Conservation (phyloP, 495 filamentous ascomycete species). For the Aspergillus baeticus region DNA sequence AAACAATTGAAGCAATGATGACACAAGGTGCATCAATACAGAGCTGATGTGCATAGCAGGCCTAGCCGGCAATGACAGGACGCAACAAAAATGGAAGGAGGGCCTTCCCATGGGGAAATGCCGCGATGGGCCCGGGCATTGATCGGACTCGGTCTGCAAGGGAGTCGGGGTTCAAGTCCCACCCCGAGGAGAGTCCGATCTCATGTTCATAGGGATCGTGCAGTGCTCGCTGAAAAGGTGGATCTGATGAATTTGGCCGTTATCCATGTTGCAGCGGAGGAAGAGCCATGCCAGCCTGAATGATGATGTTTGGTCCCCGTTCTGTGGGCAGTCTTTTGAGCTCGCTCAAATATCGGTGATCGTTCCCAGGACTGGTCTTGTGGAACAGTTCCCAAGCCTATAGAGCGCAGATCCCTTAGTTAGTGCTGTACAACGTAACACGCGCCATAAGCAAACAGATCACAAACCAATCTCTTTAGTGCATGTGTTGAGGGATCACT, state of each 20-base stretch:
- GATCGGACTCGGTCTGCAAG: constrained; percentile 11
- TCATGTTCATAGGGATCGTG: too few species aligned
- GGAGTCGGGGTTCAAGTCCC: background rate
- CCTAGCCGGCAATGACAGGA: background rate
- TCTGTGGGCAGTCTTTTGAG: background rate
- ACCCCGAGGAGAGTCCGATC: too few species aligned
- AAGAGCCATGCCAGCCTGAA: background rate
- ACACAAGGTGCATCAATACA: constrained; percentile 1
- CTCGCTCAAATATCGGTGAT: constrained; percentile 25
- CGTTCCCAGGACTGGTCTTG: constrained; percentile 4
- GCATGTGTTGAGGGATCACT: background rate
- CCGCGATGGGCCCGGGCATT: constrained; percentile 9
- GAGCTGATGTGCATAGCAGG: background rate
- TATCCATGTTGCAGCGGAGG: background rate
- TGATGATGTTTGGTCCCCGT: background rate
- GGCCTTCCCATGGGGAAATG: constrained; percentile 1
- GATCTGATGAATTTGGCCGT: background rate
- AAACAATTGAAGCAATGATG: constrained; percentile 11
- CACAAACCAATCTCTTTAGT: background rate
- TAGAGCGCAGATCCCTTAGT: constrained; percentile 4
- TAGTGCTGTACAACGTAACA: constrained; percentile 9
- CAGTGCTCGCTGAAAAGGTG: background rate
- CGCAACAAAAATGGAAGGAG: background rate
- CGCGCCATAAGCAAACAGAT: background rate
- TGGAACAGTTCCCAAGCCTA: background rate